Base-by-base conservation (phyloP, 805 yeast genomes). In the Cyberlindnera galapagoensis region DNA sequence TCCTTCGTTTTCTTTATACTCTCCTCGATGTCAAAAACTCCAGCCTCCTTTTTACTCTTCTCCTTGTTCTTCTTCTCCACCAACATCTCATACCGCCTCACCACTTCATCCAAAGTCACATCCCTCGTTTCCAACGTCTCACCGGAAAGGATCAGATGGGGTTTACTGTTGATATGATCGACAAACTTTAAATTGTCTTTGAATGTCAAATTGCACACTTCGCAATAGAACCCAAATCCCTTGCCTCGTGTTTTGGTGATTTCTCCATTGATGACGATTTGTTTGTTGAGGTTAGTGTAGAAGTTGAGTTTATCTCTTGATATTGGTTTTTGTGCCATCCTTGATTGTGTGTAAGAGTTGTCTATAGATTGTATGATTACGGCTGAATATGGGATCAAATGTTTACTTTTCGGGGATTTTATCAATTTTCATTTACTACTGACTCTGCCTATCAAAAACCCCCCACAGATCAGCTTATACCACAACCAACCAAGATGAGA, bases 151-250 rank as follows among this genome's bases (percentile, higher is more conserved):
- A 59, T 52, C 24, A 68, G 49, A 56, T 82, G 97, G 39, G 70
- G 78, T 21, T 76, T 76, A 22, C 86, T 75, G 49, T 84, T 86
- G 49, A 85, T 62, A 59, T 92, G 97, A 51, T 88, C 94, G 4
- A 85, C 67, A 52, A 77, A 76, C 40, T 86, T 81, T 44, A 86
- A 59, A 35, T 82, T 80, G 52, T 92, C 97, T 49, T 86, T 77
- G 59, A 74, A 90, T 3, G 90, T 79, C 36, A 84, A 55, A 41
- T 80, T 74, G 56, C 98, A 92, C 2, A 73, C 55, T 9, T 80
- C 82, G 57, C 98, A 92, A 46, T 71, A 71, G 57, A 90, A 90
- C 15, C 97, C 96, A 39, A 84, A 83, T 17, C 82, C 74, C 34
- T 68, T 68, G 33, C 86, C 74, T 39, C 51, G 52, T 24, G 63